phyloP scores from a whole-genome alignment of 768 basidiomycete species.

The Boletus tomentosulus region DNA sequence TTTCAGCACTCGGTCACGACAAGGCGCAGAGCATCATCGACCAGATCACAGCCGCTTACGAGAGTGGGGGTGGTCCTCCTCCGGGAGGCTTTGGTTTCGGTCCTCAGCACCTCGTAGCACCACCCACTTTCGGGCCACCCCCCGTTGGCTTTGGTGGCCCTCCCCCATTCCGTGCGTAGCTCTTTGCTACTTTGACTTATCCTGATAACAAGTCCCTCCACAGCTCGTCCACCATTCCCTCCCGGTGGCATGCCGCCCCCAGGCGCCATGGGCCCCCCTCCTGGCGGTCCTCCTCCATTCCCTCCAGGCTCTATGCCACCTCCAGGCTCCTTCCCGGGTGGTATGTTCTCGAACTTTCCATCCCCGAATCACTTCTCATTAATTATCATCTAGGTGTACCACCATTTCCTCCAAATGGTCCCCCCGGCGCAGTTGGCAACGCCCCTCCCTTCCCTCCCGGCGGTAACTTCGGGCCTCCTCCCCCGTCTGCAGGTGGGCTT shows the following conservation, averaged over 20 bases:
- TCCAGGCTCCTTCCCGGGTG: constrained; percentile 46
- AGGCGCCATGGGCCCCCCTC: constrained; percentile 49
- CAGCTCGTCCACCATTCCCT: constrained; percentile 69
- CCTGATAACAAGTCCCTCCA: constrained; percentile 6
- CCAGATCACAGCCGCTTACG: constrained; percentile 93
- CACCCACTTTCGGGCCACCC: constrained; percentile 49
- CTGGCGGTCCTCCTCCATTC: constrained; percentile 67
- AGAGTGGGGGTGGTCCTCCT: constrained; percentile 79
- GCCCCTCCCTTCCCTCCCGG: constrained; percentile 29
- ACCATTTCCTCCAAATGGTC: constrained; percentile 48
- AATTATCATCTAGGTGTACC: constrained; percentile 34
- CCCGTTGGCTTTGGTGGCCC: constrained; percentile 52
- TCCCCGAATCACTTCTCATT: background rate
- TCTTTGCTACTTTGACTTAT: background rate
- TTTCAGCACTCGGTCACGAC: constrained; percentile 82
- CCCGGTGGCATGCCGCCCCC: constrained; percentile 49
- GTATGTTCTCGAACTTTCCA: constrained; percentile 30
- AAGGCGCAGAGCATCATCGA: constrained; percentile 98
- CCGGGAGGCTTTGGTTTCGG: constrained; percentile 86
- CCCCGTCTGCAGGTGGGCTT: constrained; percentile 39
- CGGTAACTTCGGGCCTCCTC: constrained; percentile 36
- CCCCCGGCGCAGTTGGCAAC: constrained; percentile 31
- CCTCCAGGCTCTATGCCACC: constrained; percentile 56
- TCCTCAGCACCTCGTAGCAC: constrained; percentile 68
- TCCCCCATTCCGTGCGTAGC: constrained; percentile 16